Evolutionary conservation across 1,284 basidiomycete species (phyloP), one percentile per base, ranked within the genome.

Genomic region (Tetrapyrgos nigripes): DNA sequence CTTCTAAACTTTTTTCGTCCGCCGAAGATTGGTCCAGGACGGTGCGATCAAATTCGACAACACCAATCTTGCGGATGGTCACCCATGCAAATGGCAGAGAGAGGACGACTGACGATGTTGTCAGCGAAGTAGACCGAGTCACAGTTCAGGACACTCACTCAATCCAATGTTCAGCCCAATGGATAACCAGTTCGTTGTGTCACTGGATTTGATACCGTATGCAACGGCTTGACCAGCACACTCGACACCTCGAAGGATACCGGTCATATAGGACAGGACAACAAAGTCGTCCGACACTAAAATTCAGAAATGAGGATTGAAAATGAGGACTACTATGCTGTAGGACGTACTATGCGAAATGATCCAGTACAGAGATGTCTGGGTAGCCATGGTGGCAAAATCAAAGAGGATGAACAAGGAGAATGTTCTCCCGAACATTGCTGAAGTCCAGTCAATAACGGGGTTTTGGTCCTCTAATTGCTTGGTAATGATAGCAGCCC

Each of bases 231-330:
- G 71, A 2, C 72, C 72, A 17, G 69, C 71, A 53, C 70, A 73
- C 52, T 74, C 72, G 14, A 74, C 66, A 23, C 71, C 72, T 24
- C 72, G 70, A 28, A 74, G 62, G 10, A 67, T 69, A 33, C 72
- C 72, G 14, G 73, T 74, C 71, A 74, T 74, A 55, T 74, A 74
- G 1, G 70, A 71, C 2, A 74, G 62, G 3, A 64, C 64, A 46
- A 73, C 68, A 48, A 74, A 74, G 60, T 74, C 73, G 50, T 72
- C 66, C 3, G 73, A 74, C 73, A 74, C 71, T 73, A n/a, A 45
- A n/a, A n/a, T n/a, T n/a, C n/a, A n/a, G n/a, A n/a, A n/a, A n/a
- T n/a, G n/a, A n/a, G n/a, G n/a, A n/a, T n/a, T 2, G 24, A 19
- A 55, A 33, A 26, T 28, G 19, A 21, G 11, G 26, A 9, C 50